Base-by-base conservation (phyloP, 2,329 filamentous ascomycete species). In the Hymenoscyphus occultus region DNA sequence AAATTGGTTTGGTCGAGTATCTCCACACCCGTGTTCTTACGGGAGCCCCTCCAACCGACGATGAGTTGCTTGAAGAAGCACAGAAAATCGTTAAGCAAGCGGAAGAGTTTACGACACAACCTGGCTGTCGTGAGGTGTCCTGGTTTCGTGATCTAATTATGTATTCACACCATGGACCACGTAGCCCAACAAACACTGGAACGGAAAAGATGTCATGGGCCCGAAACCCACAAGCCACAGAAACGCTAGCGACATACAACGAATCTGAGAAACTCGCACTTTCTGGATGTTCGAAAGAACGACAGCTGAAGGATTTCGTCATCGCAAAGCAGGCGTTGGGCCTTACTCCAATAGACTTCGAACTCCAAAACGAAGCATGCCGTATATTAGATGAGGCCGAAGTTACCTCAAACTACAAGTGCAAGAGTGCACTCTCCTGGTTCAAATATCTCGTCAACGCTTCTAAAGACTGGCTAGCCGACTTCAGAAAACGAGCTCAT, bases 101-200 rank as follows among this genome's bases (percentile, higher is more conserved):
- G 22, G 84, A 87, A 80, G 60, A 71, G 79, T 56, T 82, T 80
- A 2, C 74, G 77, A 16, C 77, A 77, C 28, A 76, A 1, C 62
- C 58, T 2, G 60, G 51, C 7, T 59, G 68, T 77, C 51, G 77
- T 3, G 76, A 78, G 31, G 74, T 75, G 35, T 82, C 80, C 1
- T 89, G 86, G 86, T 79, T 89, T 62, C 81, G 83, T 67, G 86
- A 88, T 71, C 74, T 88, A 9, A 76, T 88, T 62, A 80, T 87
- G 77, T 80, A 79, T 39, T 65, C 66, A n/a, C 79, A 80, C 0
- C 75, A 76, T 35, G 63, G 59, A 19, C n/a, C 56, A 60, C 59
- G 31, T 12, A n/a, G 48, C 6, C 31, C 19, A n/a, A n/a, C 14
- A 31, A 39, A 59, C 22, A n/a, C 64, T 2, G 39, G 42, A 12